Evolutionary conservation across 1,139 yeast genomes (phyloP).

Genomic region (Lodderomyces parapsilosis): DNA sequence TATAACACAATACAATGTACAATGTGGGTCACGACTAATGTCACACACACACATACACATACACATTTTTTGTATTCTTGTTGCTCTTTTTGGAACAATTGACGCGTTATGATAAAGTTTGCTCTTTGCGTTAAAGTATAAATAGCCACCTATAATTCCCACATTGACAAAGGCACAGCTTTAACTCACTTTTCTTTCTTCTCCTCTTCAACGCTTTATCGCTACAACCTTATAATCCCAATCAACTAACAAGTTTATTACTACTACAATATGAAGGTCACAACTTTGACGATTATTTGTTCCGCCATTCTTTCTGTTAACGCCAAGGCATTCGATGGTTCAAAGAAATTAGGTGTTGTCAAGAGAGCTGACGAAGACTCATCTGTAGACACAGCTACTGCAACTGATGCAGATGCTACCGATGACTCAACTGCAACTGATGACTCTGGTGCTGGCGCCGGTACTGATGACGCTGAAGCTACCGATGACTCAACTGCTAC

Average conservation of each 20-base stretch:
- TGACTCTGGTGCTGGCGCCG: not conserved
- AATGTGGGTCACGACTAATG: too few species aligned
- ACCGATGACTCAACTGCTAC: not conserved
- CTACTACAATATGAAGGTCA: conserved; percentile 6
- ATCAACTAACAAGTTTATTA: too few species aligned
- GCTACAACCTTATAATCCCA: too few species aligned
- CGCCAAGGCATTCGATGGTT: not conserved
- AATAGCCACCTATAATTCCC: not conserved
- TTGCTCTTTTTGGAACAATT: not conserved
- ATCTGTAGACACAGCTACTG: not conserved
- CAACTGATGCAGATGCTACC: not conserved
- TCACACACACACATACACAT: not conserved
- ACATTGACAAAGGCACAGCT: not conserved
- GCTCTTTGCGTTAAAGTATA: not conserved
- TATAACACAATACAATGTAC: too few species aligned
- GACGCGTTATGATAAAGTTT: conserved; percentile 1
- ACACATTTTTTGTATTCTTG: not conserved
- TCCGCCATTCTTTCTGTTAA: conserved; percentile 5
- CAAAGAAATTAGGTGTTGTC: conserved; percentile 1
- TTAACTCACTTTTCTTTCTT: not conserved
- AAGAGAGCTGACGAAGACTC: conserved; percentile 5
- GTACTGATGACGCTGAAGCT: not conserved
- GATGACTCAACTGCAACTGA: not conserved
- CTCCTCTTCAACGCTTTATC: not conserved
- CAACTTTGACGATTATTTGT: conserved; percentile 5